Percentiles rank a stretch among this genome's conserved stretches.
Conservation (phyloP, 805 yeast species). For the Schizosaccharomyces octosporus region DNA sequence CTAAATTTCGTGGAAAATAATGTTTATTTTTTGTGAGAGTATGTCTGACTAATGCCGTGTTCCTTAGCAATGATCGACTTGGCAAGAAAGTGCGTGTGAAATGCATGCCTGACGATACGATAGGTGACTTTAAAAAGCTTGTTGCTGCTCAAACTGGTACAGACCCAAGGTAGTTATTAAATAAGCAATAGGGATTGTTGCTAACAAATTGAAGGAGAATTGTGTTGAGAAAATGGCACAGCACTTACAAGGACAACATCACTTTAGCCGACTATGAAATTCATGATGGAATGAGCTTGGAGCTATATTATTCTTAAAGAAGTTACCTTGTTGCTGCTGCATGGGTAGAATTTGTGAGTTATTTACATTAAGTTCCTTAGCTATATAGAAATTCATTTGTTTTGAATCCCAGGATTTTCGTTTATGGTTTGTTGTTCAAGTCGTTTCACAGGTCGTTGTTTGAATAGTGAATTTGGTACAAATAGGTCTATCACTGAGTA, state of each 20-base stretch:
- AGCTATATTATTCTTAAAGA: slow-evolving; percentile 25
- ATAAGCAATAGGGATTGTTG: background rate
- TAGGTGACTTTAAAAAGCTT: slow-evolving; percentile 75
- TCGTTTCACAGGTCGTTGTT: too few relatives aligned
- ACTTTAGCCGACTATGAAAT: slow-evolving; percentile 84
- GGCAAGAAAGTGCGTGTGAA: slow-evolving; percentile 77
- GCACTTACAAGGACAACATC: slow-evolving; percentile 68
- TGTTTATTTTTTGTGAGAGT: too few relatives aligned
- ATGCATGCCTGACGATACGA: slow-evolving; percentile 60
- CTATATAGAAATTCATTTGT: too few relatives aligned
- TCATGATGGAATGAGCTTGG: slow-evolving; percentile 69
- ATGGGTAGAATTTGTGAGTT: background rate
- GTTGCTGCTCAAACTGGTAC: slow-evolving; percentile 67
- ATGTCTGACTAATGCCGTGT: too few relatives aligned
- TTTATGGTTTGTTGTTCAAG: too few relatives aligned
- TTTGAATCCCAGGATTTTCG: too few relatives aligned
- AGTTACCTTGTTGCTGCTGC: background rate
- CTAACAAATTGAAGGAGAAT: slow-evolving; percentile 13
- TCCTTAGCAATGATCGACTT: slow-evolving; percentile 20
- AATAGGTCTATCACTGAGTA: too few relatives aligned
- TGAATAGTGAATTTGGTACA: too few relatives aligned
- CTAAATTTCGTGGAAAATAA: slow-evolving; percentile 17
- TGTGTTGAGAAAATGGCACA: slow-evolving; percentile 66
- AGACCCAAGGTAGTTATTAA: slow-evolving; percentile 23
- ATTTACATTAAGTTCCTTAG: too few relatives aligned